A percentile compares a stretch with the other conserved stretches of the same genome.
Evolutionary conservation across 805 yeast species (phyloP).

Genomic region (Metschnikowia kunwiensis): DNA sequence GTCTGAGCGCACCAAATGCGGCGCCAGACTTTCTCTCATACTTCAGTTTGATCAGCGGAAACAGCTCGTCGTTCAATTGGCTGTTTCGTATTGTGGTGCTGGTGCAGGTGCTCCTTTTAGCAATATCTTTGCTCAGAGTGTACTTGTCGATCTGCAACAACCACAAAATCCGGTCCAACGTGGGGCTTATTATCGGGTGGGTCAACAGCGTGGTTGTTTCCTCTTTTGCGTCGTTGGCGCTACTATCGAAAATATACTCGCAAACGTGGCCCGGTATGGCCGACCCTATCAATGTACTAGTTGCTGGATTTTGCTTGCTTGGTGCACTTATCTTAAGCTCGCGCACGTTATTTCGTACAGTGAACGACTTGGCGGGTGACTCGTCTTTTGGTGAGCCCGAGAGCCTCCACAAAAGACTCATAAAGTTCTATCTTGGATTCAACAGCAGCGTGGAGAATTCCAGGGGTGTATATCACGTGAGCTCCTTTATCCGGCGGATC

Average conservation of each 20-base stretch:
- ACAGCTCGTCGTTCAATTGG: constrained; percentile 1
- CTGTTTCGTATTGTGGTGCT: neutral
- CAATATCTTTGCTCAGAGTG: constrained; percentile 18
- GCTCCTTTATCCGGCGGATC: constrained; percentile 10
- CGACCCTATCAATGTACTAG: constrained; percentile 16
- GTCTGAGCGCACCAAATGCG: neutral
- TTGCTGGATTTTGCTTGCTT: constrained; percentile 23
- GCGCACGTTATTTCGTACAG: constrained; percentile 26
- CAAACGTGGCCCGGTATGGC: constrained; percentile 1
- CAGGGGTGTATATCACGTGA: constrained; percentile 13
- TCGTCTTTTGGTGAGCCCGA: constrained; percentile 19
- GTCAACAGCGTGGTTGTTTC: constrained; percentile 24
- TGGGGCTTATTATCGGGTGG: constrained; percentile 40
- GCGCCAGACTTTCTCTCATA: neutral
- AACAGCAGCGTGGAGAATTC: constrained; percentile 18
- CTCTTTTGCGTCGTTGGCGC: constrained; percentile 27
- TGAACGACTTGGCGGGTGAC: constrained; percentile 28
- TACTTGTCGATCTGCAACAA: constrained; percentile 33
- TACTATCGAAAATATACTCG: constrained; percentile 19
- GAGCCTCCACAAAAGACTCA: constrained; percentile 26
- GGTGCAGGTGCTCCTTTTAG: constrained; percentile 5
- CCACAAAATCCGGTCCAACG: constrained; percentile 32
- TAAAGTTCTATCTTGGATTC: constrained; percentile 29
- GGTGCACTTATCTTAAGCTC: constrained; percentile 30
- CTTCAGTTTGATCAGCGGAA: constrained; percentile 2